Evolutionary conservation across 805 yeast species (phyloP).

Genomic region (Wickerhamomyces tratensis): DNA sequence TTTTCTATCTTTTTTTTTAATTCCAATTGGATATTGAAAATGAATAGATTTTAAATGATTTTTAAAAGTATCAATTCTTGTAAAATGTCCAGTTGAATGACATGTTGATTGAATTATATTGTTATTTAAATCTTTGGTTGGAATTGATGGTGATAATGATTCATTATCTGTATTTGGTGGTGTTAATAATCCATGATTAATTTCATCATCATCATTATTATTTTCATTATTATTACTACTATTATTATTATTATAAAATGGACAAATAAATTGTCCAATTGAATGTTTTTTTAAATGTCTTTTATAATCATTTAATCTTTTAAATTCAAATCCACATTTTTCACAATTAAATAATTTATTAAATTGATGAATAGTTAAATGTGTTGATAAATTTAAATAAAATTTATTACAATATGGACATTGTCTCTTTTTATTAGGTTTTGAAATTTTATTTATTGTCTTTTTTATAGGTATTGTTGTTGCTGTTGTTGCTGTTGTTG

Average conservation of each 20-base stretch:
- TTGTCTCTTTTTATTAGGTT: conserved; percentile 55
- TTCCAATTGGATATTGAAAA: conserved; percentile 81
- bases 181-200: too few species aligned
- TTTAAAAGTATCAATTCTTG: conserved; percentile 86
- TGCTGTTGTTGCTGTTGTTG: conserved; percentile 1
- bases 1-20: conserved; percentile 65
- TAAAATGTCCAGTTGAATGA: conserved; percentile 78
- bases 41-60: conserved; percentile 87
- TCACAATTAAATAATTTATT: conserved; percentile 72
- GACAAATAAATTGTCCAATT: conserved; percentile 71
- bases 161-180: too few species aligned
- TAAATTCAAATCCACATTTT: conserved; percentile 76
- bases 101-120: conserved; percentile 24
- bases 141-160: not conserved
- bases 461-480: not conserved
- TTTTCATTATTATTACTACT: not conserved
- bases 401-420: conserved; percentile 61
- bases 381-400: conserved; percentile 78
- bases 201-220: not conserved
- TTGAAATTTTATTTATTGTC: conserved; percentile 15
- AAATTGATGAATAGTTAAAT: conserved; percentile 69
- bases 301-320: conserved; percentile 77
- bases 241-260: conserved; percentile 36
- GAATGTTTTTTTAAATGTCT: conserved; percentile 81
- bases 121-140: not conserved